A percentile compares a stretch with the other conserved stretches of the same genome.
phyloP scores from a whole-genome alignment of 176 grass and related monocot species.

The Oryza glaberrima region DNA sequence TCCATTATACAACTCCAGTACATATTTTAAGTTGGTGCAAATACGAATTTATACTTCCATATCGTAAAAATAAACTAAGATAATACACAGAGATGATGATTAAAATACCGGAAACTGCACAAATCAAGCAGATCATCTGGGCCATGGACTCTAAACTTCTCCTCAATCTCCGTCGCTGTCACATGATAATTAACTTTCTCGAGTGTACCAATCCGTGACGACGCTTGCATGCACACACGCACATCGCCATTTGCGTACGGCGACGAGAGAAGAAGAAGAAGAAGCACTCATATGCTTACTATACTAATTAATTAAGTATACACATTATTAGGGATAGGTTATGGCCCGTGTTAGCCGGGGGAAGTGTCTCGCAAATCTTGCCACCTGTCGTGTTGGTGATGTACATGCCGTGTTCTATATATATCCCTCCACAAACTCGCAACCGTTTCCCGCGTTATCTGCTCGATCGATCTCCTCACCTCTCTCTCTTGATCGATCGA shows the following conservation, averaged over 20 bases:
- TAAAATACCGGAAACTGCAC: neutral
- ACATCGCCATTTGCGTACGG: slow-evolving; percentile 32
- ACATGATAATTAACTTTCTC: neutral
- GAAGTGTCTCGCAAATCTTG: neutral
- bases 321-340: slow-evolving; percentile 2
- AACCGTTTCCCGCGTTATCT: slow-evolving; percentile 43
- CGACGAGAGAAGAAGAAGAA: neutral
- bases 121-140: neutral
- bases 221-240: neutral
- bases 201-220: neutral
- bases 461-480: neutral
- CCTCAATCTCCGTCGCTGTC: neutral
- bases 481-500: neutral
- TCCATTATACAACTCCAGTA: too few relatives aligned
- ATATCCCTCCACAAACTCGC: slow-evolving; percentile 16
- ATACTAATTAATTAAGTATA: neutral
- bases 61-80: too few relatives aligned
- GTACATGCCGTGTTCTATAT: slow-evolving; percentile 32
- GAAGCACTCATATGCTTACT: neutral
- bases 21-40: too few relatives aligned
- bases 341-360: slow-evolving; percentile 44
- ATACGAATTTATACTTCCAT: too few relatives aligned
- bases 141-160: neutral
- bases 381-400: slow-evolving; percentile 26
- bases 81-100: neutral